phyloP scores from a whole-genome alignment of 305 asterid species.

The Solanum chacoense region DNA sequence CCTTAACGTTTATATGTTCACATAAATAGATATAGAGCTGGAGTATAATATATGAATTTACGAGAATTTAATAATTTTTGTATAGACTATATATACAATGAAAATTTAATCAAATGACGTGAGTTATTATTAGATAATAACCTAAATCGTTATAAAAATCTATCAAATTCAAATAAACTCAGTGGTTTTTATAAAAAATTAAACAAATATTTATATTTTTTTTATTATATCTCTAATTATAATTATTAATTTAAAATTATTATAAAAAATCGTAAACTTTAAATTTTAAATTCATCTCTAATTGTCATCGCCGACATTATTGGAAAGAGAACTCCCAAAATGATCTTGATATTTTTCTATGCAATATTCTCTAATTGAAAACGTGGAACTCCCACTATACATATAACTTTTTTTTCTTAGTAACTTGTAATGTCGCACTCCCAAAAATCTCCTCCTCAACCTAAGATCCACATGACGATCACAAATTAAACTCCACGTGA shows the following conservation, averaged over 20 bases:
- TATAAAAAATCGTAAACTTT: too few species aligned
- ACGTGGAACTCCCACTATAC: not conserved
- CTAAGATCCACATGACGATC: not conserved
- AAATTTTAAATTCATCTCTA: not conserved
- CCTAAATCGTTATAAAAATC: not conserved
- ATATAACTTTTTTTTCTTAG: not conserved
- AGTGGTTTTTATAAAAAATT: not conserved
- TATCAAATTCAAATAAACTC: not conserved
- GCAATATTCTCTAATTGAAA: not conserved
- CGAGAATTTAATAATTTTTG: not conserved
- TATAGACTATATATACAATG: too few species aligned
- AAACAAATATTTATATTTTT: not conserved
- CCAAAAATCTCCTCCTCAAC: not conserved
- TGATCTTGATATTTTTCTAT: not conserved
- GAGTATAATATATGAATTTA: not conserved
- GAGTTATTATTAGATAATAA: not conserved
- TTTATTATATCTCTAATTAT: too few species aligned
- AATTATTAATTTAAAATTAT: too few species aligned
- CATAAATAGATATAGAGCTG: not conserved
- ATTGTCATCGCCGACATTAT: not conserved
- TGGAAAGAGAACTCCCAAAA: not conserved
- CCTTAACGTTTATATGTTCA: not conserved
- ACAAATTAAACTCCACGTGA: not conserved
- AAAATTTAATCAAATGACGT: too few species aligned
- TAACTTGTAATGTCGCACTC: not conserved